Conservation (phyloP, 2,329 filamentous ascomycete species). For the Davidsoniella neocaledoniae region DNA sequence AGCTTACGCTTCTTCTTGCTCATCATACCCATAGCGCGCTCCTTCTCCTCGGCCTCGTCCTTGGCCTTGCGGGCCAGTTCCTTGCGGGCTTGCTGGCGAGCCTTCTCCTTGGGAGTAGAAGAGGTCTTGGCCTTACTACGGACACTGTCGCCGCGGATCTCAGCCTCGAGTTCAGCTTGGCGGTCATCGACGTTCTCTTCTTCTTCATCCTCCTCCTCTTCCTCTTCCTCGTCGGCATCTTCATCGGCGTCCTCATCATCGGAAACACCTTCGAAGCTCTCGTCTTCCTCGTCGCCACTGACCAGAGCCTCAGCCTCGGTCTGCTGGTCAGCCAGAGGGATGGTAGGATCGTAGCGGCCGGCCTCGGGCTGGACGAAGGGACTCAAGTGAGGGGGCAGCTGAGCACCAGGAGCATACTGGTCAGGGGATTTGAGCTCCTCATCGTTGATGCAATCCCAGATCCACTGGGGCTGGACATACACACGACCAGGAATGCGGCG, state of each 20-base stretch:
- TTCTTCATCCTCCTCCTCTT: conserved; percentile 27
- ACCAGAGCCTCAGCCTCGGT: conserved; percentile 68
- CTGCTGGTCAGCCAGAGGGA: conserved; percentile 74
- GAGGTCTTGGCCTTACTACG: conserved; percentile 26
- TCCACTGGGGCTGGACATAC: conserved; percentile 95
- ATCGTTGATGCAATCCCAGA: conserved; percentile 94
- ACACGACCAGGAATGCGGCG: conserved; percentile 75
- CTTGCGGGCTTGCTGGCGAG: conserved; percentile 54
- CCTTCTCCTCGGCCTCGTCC: conserved; percentile 71
- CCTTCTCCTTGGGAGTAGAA: conserved; percentile 38
- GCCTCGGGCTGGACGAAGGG: conserved; percentile 82
- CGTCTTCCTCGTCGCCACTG: conserved; percentile 41
- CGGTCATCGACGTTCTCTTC: conserved; percentile 30
- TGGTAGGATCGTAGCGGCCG: conserved; percentile 81
- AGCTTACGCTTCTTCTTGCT: conserved; percentile 95
- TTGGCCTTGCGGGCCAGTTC: conserved; percentile 53
- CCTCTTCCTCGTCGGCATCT: conserved; percentile 24
- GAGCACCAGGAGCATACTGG: conserved; percentile 75
- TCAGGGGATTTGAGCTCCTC: conserved; percentile 76
- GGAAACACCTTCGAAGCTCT: conserved; percentile 29
- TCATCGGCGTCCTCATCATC: conserved; percentile 18
- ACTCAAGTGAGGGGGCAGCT: conserved; percentile 84
- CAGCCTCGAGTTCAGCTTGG: conserved; percentile 83
- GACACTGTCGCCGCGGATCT: conserved; percentile 55
- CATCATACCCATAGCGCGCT: conserved; percentile 95